Percentiles rank a stretch among this genome's conserved stretches.
These are phyloP conservation scores for Leersia perrieri DNA, from an alignment of 176 grass and related monocot species.

Conservation along the genomic window DNA sequence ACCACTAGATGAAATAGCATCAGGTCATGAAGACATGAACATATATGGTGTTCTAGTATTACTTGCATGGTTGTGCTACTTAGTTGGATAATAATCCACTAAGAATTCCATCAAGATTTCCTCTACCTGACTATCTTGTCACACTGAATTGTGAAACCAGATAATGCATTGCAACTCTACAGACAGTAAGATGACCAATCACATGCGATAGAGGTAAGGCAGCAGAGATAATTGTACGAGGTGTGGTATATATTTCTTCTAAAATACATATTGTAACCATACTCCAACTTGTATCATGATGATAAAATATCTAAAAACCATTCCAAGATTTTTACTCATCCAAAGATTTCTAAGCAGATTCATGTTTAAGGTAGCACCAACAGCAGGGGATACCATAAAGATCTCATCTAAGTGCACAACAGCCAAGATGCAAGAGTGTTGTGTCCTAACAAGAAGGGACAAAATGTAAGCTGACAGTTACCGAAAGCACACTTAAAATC, in stretches of 20 bases:
- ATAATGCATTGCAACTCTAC: neutral
- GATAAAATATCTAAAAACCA: neutral
- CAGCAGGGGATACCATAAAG: neutral
- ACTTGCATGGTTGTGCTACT: neutral
- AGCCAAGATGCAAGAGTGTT: neutral
- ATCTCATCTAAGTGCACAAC: conserved; percentile 23
- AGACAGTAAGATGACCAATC: neutral
- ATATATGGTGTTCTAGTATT: neutral
- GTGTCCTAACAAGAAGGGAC: conserved; percentile 10
- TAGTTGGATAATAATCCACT: neutral
- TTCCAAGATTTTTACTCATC: conserved; percentile 8
- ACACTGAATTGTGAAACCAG: neutral
- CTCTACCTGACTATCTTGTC: neutral
- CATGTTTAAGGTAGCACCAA: conserved; percentile 36
- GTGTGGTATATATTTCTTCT: neutral
- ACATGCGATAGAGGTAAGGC: neutral
- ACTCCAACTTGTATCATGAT: neutral
- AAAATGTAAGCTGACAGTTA: conserved; percentile 29
- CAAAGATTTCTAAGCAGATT: conserved; percentile 37
- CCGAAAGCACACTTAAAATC: conserved; percentile 25
- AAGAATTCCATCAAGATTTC: neutral
- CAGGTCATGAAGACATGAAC: neutral
- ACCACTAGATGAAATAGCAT: conserved; percentile 28
- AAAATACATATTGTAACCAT: neutral
- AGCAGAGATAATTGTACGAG: neutral